Base-by-base conservation (phyloP, 257 asterid genomes). In the Nicotiana sylvestris region DNA sequence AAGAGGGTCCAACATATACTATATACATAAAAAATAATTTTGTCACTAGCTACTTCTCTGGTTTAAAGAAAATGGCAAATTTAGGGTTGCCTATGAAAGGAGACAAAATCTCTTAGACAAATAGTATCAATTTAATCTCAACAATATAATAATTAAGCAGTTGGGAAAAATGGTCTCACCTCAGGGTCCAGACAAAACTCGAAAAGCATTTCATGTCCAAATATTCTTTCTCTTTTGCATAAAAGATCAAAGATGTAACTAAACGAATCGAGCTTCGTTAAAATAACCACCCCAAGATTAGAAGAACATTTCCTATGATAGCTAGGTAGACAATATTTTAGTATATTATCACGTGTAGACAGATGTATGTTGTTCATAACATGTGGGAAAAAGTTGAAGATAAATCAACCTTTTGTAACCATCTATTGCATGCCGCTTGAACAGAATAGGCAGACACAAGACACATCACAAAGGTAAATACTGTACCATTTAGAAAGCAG, bases 381-480 rank as follows among this genome's bases (percentile, higher is more conserved):
- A 21, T 21, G 21, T 21, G 21, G 21, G 21, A 21, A 21, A 21
- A 21, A 21, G 21, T 21, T 21, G 21, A 21, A 21, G 21, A 21
- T 21, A 21, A 21, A 21, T 21, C 21, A 21, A 21, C 21, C 21
- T 21, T 21, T 21, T 21, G 21, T 21, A 21, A 21, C 21, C 21
- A 21, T 21, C 21, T 21, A 21, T 21, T 21, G 21, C 21, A 21
- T 21, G 21, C 21, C 21, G 21, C 21, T 21, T 21, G 21, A 21
- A 21, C 21, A 21, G 21, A 21, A 21, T 21, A 21, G 21, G 21
- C 21, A 21, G 21, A 21, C 21, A 21, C 21, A 21, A 21, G 21
- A 21, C 21, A 21, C 21, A 21, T 21, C 21, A 21, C 21, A 49
- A 93, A 94, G 98, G 98, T 96, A 89, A 35, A 67, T 21, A 21